A percentile compares a stretch with the other conserved stretches of the same genome.
Evolutionary conservation across 2,329 filamentous ascomycete species (phyloP).

Genomic region (Fusarium musae): DNA sequence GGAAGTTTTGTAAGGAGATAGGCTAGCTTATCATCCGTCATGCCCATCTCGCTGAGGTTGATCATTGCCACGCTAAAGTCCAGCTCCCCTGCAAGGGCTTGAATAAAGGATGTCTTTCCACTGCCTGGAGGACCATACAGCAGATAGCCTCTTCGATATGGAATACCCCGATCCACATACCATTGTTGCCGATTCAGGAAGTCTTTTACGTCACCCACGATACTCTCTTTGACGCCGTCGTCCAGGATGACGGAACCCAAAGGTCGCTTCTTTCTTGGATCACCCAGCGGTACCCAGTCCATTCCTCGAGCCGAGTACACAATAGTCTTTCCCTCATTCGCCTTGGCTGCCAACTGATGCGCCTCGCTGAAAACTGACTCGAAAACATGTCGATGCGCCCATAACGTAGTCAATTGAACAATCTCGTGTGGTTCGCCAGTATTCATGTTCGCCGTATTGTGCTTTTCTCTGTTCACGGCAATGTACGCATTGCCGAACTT

Average conservation of each 20-base stretch:
- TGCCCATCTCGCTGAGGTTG: constrained; percentile 87
- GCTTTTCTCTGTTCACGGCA: constrained; percentile 85
- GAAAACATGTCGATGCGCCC: constrained; percentile 88
- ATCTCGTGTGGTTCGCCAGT: constrained; percentile 95
- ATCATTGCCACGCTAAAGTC: constrained; percentile 94
- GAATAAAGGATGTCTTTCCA: constrained; percentile 96
- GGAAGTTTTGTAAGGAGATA: constrained; percentile 88
- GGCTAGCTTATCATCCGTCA: constrained; percentile 90
- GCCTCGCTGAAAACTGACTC: constrained; percentile 91
- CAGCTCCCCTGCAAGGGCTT: constrained; percentile 90
- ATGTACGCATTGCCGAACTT: constrained; percentile 90
- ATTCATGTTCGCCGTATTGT: constrained; percentile 81
- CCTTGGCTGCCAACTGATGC: constrained; percentile 79
- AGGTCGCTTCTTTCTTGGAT: constrained; percentile 86
- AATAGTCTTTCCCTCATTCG: constrained; percentile 90
- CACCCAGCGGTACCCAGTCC: constrained; percentile 86
- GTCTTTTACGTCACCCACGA: constrained; percentile 83
- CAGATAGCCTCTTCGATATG: constrained; percentile 89
- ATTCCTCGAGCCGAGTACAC: constrained; percentile 89
- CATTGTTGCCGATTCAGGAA: constrained; percentile 83
- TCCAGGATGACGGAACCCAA: constrained; percentile 89
- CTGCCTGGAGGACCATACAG: constrained; percentile 90
- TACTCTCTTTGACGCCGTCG: constrained; percentile 81
- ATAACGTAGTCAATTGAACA: constrained; percentile 90
- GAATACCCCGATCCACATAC: constrained; percentile 95